Conservation (phyloP, 352 stramenopile genomes). For the Aphanomyces cochlioides region DNA sequence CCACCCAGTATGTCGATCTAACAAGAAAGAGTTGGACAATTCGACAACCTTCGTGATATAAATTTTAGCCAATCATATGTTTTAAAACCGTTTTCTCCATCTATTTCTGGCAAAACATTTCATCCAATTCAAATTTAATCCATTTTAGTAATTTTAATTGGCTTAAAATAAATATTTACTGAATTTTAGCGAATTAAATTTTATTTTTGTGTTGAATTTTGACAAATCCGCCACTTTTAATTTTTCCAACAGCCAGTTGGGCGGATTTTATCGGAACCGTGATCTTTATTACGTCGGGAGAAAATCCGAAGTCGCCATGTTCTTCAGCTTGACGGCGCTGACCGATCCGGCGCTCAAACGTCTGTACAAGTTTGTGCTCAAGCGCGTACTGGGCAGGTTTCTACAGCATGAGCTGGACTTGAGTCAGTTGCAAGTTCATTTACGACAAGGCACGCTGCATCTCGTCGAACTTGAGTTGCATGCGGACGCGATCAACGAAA, state of each 20-base stretch:
- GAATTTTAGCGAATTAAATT: slow-evolving; percentile 5
- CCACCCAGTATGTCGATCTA: too few species aligned
- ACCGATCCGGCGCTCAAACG: slow-evolving; percentile 86
- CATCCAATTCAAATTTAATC: too few species aligned
- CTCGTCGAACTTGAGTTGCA: slow-evolving; percentile 80
- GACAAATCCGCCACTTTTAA: not conserved
- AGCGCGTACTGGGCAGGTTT: slow-evolving; percentile 86
- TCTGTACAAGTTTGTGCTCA: slow-evolving; percentile 89
- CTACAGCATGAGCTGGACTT: slow-evolving; percentile 80
- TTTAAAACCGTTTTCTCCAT: too few species aligned
- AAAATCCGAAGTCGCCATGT: slow-evolving; percentile 42
- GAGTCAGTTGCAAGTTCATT: slow-evolving; percentile 81
- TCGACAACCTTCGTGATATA: too few species aligned
- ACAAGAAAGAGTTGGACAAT: too few species aligned
- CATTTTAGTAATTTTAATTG: too few species aligned
- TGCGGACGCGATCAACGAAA: slow-evolving; percentile 73
- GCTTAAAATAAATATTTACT: too few species aligned
- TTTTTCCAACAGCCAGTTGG: not conserved
- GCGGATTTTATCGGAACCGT: not conserved
- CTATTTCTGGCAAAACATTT: too few species aligned
- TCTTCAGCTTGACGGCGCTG: slow-evolving; percentile 82
- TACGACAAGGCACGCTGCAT: slow-evolving; percentile 69
- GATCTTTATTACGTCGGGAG: slow-evolving; percentile 10
- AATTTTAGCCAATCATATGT: too few species aligned
- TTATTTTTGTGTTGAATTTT: not conserved